Percentiles rank a stretch among this genome's conserved stretches.
Conservation (phyloP, 306 rosid species). For the Hylodesmum podocarpum region DNA sequence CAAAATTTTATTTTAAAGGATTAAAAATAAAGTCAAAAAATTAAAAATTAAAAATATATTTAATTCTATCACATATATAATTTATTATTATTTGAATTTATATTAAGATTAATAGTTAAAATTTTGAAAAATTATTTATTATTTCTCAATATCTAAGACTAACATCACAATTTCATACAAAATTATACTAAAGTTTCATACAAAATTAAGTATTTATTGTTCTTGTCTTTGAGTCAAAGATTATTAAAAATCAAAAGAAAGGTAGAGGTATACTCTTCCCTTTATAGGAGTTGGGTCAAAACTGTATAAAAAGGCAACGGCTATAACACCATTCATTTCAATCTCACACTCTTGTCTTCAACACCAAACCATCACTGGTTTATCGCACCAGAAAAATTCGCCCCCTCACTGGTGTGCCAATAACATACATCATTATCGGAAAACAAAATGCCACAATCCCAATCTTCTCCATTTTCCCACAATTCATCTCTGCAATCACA, state of each 20-base stretch:
- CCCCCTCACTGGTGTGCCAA: neutral
- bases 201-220: too few species aligned
- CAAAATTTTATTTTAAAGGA: too few species aligned
- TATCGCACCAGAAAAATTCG: constrained; percentile 39
- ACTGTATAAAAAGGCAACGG: constrained; percentile 45
- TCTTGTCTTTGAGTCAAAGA: too few species aligned
- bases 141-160: too few species aligned
- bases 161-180: too few species aligned
- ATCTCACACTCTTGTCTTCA: neutral
- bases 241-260: neutral
- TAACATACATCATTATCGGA: constrained; percentile 32
- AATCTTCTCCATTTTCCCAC: constrained; percentile 30
- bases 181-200: too few species aligned
- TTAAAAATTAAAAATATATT: too few species aligned
- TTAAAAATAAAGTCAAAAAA: too few species aligned
- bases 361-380: neutral
- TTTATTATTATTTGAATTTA: too few species aligned
- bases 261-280: neutral
- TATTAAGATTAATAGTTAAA: too few species aligned
- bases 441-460: constrained; percentile 14
- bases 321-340: constrained; percentile 14
- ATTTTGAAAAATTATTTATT: too few species aligned
- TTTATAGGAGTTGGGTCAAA: constrained; percentile 24
- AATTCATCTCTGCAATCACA: constrained; percentile 1
- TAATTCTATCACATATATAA: too few species aligned